Evolutionary conservation across 257 asterid species (phyloP).

Genomic region (Coffea canephora): DNA sequence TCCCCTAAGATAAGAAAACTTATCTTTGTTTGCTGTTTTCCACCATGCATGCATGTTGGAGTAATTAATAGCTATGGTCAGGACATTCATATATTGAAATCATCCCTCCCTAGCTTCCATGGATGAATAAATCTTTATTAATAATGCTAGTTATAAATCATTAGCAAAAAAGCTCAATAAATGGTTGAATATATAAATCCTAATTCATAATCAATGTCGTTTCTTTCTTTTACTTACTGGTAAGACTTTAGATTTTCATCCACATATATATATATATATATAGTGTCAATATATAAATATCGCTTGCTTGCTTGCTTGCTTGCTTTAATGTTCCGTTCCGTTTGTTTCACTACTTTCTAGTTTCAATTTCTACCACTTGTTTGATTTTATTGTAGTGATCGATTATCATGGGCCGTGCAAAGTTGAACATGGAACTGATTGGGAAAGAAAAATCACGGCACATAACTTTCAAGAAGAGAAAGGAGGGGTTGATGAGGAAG

Average conservation of each 20-base stretch:
- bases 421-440: conserved; percentile 61
- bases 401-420: conserved; percentile 58
- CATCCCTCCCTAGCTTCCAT: neutral
- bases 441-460: conserved; percentile 48
- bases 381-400: neutral
- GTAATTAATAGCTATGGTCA: neutral
- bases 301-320: too few species aligned
- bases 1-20: neutral
- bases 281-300: too few species aligned
- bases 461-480: conserved; percentile 64
- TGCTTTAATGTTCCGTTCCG: too few species aligned
- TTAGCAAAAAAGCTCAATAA: too few species aligned
- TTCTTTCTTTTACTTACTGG: neutral
- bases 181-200: neutral
- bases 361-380: too few species aligned
- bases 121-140: neutral
- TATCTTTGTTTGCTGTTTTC: neutral
- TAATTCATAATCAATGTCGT: neutral
- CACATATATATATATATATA: neutral
- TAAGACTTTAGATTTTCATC: neutral
- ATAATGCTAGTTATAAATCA: too few species aligned
- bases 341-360: too few species aligned
- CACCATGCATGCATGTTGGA: neutral
- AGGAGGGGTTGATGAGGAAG: conserved; percentile 54
- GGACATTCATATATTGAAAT: neutral